Conservation (phyloP, 169 alveolate genomes). For the Nephromyces sp. region DNA sequence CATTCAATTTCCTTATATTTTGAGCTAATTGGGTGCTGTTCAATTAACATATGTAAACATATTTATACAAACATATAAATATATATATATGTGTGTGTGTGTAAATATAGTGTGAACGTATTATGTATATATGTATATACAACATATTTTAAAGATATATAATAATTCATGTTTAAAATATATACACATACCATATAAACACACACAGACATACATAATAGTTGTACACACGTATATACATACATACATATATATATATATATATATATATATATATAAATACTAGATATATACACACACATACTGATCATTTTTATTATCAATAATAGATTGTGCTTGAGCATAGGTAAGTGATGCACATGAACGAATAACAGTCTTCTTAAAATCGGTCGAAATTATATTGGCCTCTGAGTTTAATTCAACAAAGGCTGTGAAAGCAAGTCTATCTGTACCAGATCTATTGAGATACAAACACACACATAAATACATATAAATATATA, state of each 20-base stretch:
- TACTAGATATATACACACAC: not conserved
- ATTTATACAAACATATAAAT: not conserved
- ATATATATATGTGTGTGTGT: not conserved
- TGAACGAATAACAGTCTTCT: conserved; percentile 37
- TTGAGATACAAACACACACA: not conserved
- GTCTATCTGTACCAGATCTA: conserved; percentile 30
- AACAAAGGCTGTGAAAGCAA: conserved; percentile 45
- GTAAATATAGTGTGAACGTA: no score
- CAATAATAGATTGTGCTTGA: conserved; percentile 45
- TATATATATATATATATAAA: not conserved
- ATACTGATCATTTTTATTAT: conserved; percentile 26
- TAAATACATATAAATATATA: not conserved
- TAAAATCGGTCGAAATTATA: conserved; percentile 17
- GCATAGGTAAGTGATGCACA: conserved; percentile 43
- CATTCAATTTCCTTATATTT: conserved; percentile 47
- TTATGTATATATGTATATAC: no score
- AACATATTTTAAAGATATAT: no score
- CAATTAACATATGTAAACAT: no score
- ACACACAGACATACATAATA: no score
- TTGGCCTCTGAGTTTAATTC: conserved; percentile 42
- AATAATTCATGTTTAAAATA: no score
- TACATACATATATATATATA: not conserved
- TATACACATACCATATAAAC: no score
- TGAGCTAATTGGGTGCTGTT: conserved; percentile 16
- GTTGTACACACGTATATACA: no score